Evolutionary conservation across 2,329 filamentous ascomycete genomes (phyloP), one percentile per base, ranked within the genome.

Genomic region (Tolypocladium ovalisporum): DNA sequence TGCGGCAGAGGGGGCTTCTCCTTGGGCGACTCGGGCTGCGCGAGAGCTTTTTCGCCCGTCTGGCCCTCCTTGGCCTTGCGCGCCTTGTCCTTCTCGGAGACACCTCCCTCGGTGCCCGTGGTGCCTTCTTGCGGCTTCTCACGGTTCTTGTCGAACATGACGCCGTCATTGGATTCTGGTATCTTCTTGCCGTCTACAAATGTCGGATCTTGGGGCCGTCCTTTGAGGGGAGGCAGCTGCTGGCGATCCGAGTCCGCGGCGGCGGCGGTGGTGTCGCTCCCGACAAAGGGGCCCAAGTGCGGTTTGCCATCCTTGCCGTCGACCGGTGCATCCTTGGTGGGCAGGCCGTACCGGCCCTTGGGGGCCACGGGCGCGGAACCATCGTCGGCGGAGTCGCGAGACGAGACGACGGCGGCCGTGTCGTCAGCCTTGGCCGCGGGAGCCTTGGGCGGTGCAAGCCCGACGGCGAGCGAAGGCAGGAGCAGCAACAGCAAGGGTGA

Each of bases 301-400:
- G 94, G 94, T 75, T 92, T 94, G 53, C 94, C 94, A 74, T 97
- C 94, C 65, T 88, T 87, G 52, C 92, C 92, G 70, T 97, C 94
- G 24, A 97, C 87, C 0, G 93, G 93, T 57, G 89, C 90, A 75
- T 94, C 87, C 70, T 91, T 91, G 58, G 76, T 79, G 36, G 77
- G 76, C 12, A 75, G 58, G 35, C 69, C 67, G 55, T 68, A 67
- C 56, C 73, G 73, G 44, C 59, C 61, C 60, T 73, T 75, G 32
- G 65, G 62, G 49, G 61, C 61, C 51, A 67, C 64, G n/a, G 65
- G 58, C 17, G 62, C 56, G 13, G 67, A 59, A 12, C 61, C 54
- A 24, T 68, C 67, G 54, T 65, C 66, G 44, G 62, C 66, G 44
- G 62, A 61, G 44, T 68, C 66, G 55, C 60, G 58, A 19, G 68